phyloP scores from a whole-genome alignment of 1,284 basidiomycete genomes.

The Retiboletus fuscus region DNA sequence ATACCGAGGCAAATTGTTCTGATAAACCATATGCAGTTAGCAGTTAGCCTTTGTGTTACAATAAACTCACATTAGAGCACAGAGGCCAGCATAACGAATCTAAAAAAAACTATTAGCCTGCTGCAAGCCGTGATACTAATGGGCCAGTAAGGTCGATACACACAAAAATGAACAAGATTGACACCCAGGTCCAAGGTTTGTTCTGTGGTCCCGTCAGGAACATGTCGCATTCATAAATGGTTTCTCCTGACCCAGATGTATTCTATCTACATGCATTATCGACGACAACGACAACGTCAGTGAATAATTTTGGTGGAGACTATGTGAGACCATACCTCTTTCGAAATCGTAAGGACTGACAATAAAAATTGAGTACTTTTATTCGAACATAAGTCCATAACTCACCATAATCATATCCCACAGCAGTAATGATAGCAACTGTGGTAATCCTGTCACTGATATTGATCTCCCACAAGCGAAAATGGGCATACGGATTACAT shows the following conservation, averaged over 20 bases:
- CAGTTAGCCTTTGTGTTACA: too few relatives aligned
- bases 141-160: background rate
- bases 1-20: too few relatives aligned
- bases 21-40: too few relatives aligned
- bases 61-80: slow-evolving; percentile 6
- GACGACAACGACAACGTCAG: too few relatives aligned
- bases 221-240: background rate
- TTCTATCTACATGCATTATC: slow-evolving; percentile 24
- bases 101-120: background rate
- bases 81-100: slow-evolving; percentile 14
- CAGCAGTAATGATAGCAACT: slow-evolving; percentile 9
- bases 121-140: too few relatives aligned
- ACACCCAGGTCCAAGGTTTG: slow-evolving; percentile 27
- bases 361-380: background rate
- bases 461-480: background rate
- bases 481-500: background rate
- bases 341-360: slow-evolving; percentile 16
- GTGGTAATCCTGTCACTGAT: background rate
- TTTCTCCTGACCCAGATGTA: slow-evolving; percentile 25
- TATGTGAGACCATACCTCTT: too few relatives aligned
- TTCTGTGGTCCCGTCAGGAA: slow-evolving; percentile 11
- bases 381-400: background rate
- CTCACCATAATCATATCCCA: too few relatives aligned
- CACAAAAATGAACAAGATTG: slow-evolving; percentile 20
- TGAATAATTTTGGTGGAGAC: too few relatives aligned